Conservation (phyloP, 2,329 filamentous ascomycete species). For the Dactylellina leptospora region DNA sequence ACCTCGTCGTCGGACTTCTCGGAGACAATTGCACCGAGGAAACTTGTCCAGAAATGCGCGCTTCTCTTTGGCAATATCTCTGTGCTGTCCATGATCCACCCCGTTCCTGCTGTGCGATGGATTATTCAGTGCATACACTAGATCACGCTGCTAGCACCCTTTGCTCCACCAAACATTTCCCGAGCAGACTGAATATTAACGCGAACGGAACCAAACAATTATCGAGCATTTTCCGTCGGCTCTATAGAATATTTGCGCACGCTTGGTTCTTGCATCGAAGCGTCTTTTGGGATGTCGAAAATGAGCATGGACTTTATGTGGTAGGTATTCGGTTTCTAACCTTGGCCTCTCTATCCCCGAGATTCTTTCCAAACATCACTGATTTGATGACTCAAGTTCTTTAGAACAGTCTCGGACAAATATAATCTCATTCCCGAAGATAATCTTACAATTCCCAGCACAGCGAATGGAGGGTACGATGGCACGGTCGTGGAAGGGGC, state of each 20-base stretch:
- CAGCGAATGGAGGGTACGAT: conserved; percentile 59
- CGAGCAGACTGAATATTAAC: conserved; percentile 70
- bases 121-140: conserved; percentile 98
- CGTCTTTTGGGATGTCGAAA: conserved; percentile 94
- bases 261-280: conserved; percentile 97
- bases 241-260: conserved; percentile 97
- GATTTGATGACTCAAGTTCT: conserved; percentile 68
- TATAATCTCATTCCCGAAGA: conserved; percentile 90
- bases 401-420: conserved; percentile 94
- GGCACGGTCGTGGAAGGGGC: conserved; percentile 17
- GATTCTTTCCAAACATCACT: too few relatives aligned
- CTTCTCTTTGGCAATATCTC: conserved; percentile 98
- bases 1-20: conserved; percentile 89
- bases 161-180: conserved; percentile 93
- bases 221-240: conserved; percentile 90
- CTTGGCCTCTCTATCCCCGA: too few relatives aligned
- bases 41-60: conserved; percentile 98
- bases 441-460: conserved; percentile 86
- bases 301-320: conserved; percentile 88
- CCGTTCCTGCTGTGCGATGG: conserved; percentile 96
- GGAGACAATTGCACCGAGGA: conserved; percentile 85
- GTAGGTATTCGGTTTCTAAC: conserved; percentile 33
- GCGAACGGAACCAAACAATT: conserved; percentile 77
- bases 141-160: conserved; percentile 97
- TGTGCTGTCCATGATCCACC: conserved; percentile 97